These are phyloP conservation scores for Camellia granthamiana DNA, from an alignment of 148 eudicot species.

Conservation along the genomic window DNA sequence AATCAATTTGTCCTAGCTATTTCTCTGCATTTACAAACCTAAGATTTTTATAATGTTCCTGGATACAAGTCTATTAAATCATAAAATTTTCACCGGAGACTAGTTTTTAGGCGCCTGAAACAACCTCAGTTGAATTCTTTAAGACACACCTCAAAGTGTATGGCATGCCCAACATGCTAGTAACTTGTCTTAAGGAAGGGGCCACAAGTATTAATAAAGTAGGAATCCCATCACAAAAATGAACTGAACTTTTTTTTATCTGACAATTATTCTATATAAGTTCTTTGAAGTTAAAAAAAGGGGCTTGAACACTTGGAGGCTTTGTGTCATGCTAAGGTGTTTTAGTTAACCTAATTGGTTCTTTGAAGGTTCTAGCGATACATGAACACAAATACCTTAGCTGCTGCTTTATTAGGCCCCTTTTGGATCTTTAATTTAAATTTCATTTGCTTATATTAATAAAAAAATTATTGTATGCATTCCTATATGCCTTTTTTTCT, in stretches of 20 bases:
- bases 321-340: neutral
- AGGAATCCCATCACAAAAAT: neutral
- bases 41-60: neutral
- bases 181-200: neutral
- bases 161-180: neutral
- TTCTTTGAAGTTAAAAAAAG: neutral
- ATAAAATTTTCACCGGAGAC: neutral
- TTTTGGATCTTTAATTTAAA: no score
- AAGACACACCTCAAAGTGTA: neutral
- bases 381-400: no score
- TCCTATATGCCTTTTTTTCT: no score
- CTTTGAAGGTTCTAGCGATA: neutral
- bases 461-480: no score
- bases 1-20: neutral
- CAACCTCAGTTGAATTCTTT: neutral
- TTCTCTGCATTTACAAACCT: neutral
- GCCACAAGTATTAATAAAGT: neutral
- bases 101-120: conserved; percentile 5
- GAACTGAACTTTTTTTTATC: neutral
- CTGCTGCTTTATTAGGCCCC: no score
- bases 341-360: neutral
- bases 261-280: neutral
- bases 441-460: no score
- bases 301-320: neutral
- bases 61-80: neutral